These are phyloP conservation scores for Urtica urens DNA, from an alignment of 306 rosid genomes.

Conservation along the genomic window DNA sequence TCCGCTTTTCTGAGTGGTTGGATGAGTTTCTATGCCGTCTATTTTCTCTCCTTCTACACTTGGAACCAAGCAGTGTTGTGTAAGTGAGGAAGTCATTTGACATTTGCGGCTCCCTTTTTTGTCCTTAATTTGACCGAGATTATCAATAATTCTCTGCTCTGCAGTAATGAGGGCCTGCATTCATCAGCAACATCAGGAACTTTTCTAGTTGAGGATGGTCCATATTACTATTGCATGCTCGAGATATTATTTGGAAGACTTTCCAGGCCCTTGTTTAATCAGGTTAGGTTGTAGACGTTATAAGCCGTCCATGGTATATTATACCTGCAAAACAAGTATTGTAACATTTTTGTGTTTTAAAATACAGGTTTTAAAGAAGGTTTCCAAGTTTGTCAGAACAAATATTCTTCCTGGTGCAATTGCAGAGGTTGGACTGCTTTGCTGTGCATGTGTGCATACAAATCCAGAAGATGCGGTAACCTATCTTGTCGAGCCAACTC, in stretches of 20 bases:
- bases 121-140: background rate
- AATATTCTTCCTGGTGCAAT: conserved; percentile 97
- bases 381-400: conserved; percentile 89
- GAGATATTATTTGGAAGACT: conserved; percentile 94
- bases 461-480: conserved; percentile 86
- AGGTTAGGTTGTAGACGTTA: conserved; percentile 32
- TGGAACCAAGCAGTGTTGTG: conserved; percentile 92
- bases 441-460: conserved; percentile 90
- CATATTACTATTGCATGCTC: conserved; percentile 89
- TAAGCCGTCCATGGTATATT: conserved; percentile 9
- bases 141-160: background rate
- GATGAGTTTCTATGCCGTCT: conserved; percentile 97
- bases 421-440: conserved; percentile 97
- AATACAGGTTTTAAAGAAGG: conserved; percentile 80
- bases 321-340: conserved; percentile 4
- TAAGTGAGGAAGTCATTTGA: conserved; percentile 32
- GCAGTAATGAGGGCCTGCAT: conserved; percentile 84
- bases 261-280: conserved; percentile 58
- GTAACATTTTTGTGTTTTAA: conserved; percentile 16
- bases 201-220: conserved; percentile 94
- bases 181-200: conserved; percentile 88
- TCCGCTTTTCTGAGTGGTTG: conserved; percentile 89
- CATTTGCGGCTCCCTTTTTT: conserved; percentile 10
- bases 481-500: conserved; percentile 76
- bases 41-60: conserved; percentile 80